A percentile compares a stretch with the other conserved stretches of the same genome.
Conservation (phyloP, 164 flowering plant genomes). For the Stephania cephalantha region DNA sequence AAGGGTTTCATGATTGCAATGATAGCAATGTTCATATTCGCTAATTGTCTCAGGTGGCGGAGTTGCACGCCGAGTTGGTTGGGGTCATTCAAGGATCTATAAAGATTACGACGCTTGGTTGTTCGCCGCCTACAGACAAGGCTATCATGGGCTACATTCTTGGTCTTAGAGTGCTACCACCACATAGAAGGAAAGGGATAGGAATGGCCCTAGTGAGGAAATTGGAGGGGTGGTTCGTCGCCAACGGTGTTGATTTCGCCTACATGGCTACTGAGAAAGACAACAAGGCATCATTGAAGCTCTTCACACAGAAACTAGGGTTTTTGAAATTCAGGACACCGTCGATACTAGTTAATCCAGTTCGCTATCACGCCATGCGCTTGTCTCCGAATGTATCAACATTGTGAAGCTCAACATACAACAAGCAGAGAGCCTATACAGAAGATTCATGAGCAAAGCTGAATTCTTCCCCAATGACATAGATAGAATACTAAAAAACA, state of each 20-base stretch:
- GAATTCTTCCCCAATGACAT: conserved; percentile 72
- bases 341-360: conserved; percentile 52
- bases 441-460: conserved; percentile 32
- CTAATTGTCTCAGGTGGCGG: conserved; percentile 46
- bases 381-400: conserved; percentile 23
- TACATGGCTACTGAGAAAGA: conserved; percentile 79
- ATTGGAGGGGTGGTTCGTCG: conserved; percentile 55
- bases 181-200: conserved; percentile 44
- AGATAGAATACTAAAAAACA: conserved; percentile 35
- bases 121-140: conserved; percentile 1
- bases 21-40: background rate
- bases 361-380: conserved; percentile 12
- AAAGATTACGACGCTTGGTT: conserved; percentile 33
- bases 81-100: conserved; percentile 66
- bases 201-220: conserved; percentile 38
- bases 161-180: conserved; percentile 55
- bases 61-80: conserved; percentile 44
- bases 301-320: conserved; percentile 43
- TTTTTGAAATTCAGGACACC: conserved; percentile 47
- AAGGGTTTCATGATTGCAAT: background rate
- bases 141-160: conserved; percentile 57
- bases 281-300: conserved; percentile 51
- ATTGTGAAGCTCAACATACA: conserved; percentile 35
- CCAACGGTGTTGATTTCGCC: conserved; percentile 43
- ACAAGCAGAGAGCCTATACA: conserved; percentile 49